Base-by-base conservation (phyloP, 331 rosid genomes). In the Prunus yedoensis region DNA sequence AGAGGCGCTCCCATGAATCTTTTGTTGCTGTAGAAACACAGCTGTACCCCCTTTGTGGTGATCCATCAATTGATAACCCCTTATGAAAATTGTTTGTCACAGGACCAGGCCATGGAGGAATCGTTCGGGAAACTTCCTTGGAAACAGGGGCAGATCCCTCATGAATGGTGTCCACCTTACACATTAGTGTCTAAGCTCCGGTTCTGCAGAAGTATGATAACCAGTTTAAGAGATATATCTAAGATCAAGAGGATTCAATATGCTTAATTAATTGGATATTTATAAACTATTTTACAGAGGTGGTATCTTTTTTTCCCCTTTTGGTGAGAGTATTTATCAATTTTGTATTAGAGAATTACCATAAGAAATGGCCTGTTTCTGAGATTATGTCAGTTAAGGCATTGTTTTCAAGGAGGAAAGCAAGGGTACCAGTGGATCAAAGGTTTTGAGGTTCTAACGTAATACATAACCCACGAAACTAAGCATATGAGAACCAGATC, bases 1-100 rank as follows among this genome's bases (percentile, higher is more conserved):
- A 92, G 43, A 90, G 91, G 52, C 87, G 89, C 17, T 84, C 90
- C 96, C 95, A 92, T 74, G 88, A 63, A 75, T 92, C 87, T 77
- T 32, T 82, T 76, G 84, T 77, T 52, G 85, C 79, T 60, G 86
- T 69, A 68, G 86, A 80, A 54, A 83, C 89, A 74, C 50, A 45
- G 79, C 80, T 79, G 66, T 64, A 81, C 78, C 87, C 77, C 47
- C 81, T 79, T 27, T 58, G 8, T 11, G 78, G 52, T 56, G 83
- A 70, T 79, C 77, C 80, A 41, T 67, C 80, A n/a, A 11, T 68
- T 73, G 45, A 18, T 50, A 47, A 5, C 64, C 76, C 52, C 75
- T 76, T 78, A 49, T 66, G 23, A 72, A 71, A 73, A 70, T 38
- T 13, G 1, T 62, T 71, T 69, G 75, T 53, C 32, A 86, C 74